Base-by-base conservation (phyloP, 352 stramenopile genomes). In the Elongisporangium anandrum region DNA sequence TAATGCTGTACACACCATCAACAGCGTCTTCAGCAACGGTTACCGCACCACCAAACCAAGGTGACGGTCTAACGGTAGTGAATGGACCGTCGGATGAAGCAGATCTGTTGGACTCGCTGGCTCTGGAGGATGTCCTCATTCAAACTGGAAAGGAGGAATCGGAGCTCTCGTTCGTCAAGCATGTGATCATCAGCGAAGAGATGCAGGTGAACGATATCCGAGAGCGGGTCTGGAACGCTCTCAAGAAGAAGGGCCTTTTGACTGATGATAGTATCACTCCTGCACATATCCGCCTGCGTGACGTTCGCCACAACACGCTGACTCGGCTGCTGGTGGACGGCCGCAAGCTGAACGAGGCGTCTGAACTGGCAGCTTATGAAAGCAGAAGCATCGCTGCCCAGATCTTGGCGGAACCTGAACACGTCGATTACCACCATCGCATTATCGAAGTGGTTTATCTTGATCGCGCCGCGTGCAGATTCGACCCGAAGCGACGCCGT, bases 181-280 rank as follows among this genome's bases (percentile, higher is more conserved):
- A 82, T 45, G 70, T 92, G 24, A 79, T 92, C 12, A 85, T 92
- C 45, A 86, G 81, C 52, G 79, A 90, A 65, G 79, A 91, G 23
- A 90, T 87, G 79, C 50, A 68, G 8, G 79, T 94, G 10, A 81
- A 88, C 21, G 75, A 88, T 17, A 88, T 94, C 59, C 80, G 82
- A 39, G 56, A 70, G 48, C 72, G 66, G 23, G 80, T 81, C 7
- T 85, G 72, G 65, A 26, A 63, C 17, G 66, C 71, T 8, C 60
- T 92, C 10, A 63, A 77, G 16, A 63, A 74, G n/a, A 87, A 85
- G 13, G 69, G 72, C 10, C 55, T 89, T 23, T 23, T 60, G 0
- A 65, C 72, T 12, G 66, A 75, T 22, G 50, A 54, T 0, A 67
- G 66, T 9, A 24, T 88, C 9, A 61, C 61, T n/a, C 55, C 66